Evolutionary conservation across 352 stramenopile species (phyloP), one percentile per base, ranked within the genome.

Genomic region (Aphanomyces cochlioides): DNA sequence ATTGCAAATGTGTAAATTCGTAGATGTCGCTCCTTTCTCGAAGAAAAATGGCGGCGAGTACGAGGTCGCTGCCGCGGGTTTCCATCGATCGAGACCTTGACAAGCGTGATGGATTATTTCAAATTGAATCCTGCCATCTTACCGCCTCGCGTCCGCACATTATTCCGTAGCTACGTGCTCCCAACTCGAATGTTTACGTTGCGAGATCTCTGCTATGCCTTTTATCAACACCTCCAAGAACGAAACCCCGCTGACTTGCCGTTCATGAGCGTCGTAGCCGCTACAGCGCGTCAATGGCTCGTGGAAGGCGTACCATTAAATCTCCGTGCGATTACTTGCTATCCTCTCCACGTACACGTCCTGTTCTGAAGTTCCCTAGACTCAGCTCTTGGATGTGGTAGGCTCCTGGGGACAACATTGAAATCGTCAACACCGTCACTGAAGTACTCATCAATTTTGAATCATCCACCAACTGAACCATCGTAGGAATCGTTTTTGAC

Each of bases 31-130:
- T 19, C 19, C 8, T 43, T 47, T 34, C 21, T 70, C 10, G 43
- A 53, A 6, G 36, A 13, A 5, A 37, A 54, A 13, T 37, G 53
- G 64, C 48, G 50, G 7, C 2, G 15, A 5, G 12, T 47, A 7
- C 12, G 47, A 36, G 64, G 64, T 7, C 28, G 36, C 10, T 47
- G 37, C 47, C 64, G 64, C 8, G 64, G 64, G 5, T 40, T 70
- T 7, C 64, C 64, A 7, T 19, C 45, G 15, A 7, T 37, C 5
- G 38, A 41, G 4, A n/a, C n/a, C 8, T n/a, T 70, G 10, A 21
- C 47, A 0, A 17, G 17, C 7, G 54, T 47, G 4, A 34, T 70
- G 3, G 47, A 47, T n/a, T 61, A 70, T 17, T 70, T 70, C 53
- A 45, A 60, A 47, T 4, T 7, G 10, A 70, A 70, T 28, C 36